These are phyloP conservation scores for Neurospora sp. DNA, from an alignment of 495 filamentous ascomycete genomes.

Conservation along the genomic window DNA sequence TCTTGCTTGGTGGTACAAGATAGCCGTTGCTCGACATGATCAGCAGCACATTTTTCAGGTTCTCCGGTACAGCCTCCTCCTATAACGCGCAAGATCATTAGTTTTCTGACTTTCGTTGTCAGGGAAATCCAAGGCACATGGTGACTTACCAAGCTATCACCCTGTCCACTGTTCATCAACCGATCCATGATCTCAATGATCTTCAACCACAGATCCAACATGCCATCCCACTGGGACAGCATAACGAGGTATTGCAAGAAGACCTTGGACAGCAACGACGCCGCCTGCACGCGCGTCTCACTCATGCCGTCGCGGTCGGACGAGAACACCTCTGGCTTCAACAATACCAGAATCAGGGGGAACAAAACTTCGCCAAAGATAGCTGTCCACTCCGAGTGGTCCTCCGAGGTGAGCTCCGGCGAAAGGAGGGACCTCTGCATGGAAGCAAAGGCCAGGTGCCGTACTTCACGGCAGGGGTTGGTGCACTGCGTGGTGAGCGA, in stretches of 20 bases:
- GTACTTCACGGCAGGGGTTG: slow-evolving; percentile 91
- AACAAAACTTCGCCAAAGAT: slow-evolving; percentile 95
- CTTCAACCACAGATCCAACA: slow-evolving; percentile 85
- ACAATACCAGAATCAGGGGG: slow-evolving; percentile 76
- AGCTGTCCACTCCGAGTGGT: slow-evolving; percentile 84
- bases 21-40: slow-evolving; percentile 91
- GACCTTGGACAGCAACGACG: slow-evolving; percentile 84
- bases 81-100: slow-evolving; percentile 25
- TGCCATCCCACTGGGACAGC: slow-evolving; percentile 75
- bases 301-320: slow-evolving; percentile 90
- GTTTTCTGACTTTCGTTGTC: not conserved
- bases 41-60: slow-evolving; percentile 89
- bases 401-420: slow-evolving; percentile 58
- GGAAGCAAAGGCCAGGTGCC: slow-evolving; percentile 76
- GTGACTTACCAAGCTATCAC: slow-evolving; percentile 67
- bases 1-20: slow-evolving; percentile 61
- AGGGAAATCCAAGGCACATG: not conserved
- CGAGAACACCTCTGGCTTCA: slow-evolving; percentile 94
- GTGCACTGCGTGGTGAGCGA: slow-evolving; percentile 81
- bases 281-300: slow-evolving; percentile 86
- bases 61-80: slow-evolving; percentile 94
- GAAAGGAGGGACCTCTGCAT: slow-evolving; percentile 82
- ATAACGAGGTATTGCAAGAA: slow-evolving; percentile 90
- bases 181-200: slow-evolving; percentile 94
- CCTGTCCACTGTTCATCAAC: slow-evolving; percentile 92